Base-by-base conservation (phyloP, 305 asterid genomes). In the Fraxinus paxiana region DNA sequence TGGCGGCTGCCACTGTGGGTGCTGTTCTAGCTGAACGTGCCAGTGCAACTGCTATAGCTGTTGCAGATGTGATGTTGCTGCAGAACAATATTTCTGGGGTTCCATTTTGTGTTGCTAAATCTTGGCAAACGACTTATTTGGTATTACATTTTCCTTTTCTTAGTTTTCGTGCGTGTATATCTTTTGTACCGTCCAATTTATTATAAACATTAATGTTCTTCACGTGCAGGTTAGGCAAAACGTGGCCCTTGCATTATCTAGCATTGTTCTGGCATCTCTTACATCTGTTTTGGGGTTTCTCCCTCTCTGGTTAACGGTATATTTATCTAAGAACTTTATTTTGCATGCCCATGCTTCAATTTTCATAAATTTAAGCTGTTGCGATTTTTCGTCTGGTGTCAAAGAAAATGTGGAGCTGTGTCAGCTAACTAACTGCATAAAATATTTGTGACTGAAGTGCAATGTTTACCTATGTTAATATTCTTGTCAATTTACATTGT, bases 1-100 rank as follows among this genome's bases (percentile, higher is more conserved):
- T 96, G 87, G 99, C 99, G 82, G 98, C 99, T 77, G 94, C 99
- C 56, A 90, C 93, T 4, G 99, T 93, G 33, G 99, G 99, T 74
- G 89, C 92, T 75, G 99, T 96, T 81, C 93, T 96, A 54, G 98
- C 97, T 4, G 96, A 91, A 86, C 98, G 97, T 73, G 98, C 99
- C 17, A 94, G 98, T 85, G 99, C 98, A 80, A 84, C 98, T 81
- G 99, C 98, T 37, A 87, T 96, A 86, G 98, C 97, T 77, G 99
- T 94, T 75, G 98, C 98, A 1, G 99, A 96, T 85, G 93, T 96
- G 35, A 90, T 96, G 84, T 87, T 96, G 89, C 93, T 96, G 59
- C 99, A 94, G 86, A 98, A 94, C 91, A 93, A 92, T 83, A 90
- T 92, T 76, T 94, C 94, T 0, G 96, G 97, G 82, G 97, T 96